Base-by-base conservation (phyloP, 805 yeast genomes). In the Barnettozyma sucrosica region DNA sequence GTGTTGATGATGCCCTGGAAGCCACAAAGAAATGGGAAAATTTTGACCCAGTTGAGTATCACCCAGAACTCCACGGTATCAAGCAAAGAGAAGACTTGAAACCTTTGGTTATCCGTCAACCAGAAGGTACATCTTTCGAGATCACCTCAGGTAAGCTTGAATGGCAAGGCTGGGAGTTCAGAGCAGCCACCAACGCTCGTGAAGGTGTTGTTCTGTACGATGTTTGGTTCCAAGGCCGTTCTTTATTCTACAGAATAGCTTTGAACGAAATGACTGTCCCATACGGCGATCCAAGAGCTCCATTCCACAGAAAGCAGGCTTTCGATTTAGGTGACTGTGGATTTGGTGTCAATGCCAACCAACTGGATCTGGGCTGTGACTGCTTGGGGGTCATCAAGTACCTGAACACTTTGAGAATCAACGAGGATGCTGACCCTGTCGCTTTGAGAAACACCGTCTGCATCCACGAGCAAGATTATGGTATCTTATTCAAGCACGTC, bases 221-320 rank as follows among this genome's bases (percentile, higher is more conserved):
- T 55, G 81, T 80, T 45, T 70, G 70, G 61, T 85, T 83, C 72
- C 83, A 84, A 65, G 92, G 90, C 44, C 79, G 93, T 67, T 82
- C 85, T 43, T 68, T 80, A 39, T 77, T 85, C 61, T 85, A 85
- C 75, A 75, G 93, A 69, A 65, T 84, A 41, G 75, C 89, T 3
- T 68, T 85, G 56, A 79, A 85, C 47, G 95, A 85, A 68, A 85
- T 86, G 95, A 85, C 92, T 36, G 95, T 86, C 53, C 93, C 93
- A 30, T 85, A 86, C 62, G 90, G 88, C 64, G 92, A 85, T 64
- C 89, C 90, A 60, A 76, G 92, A 67, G 81, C 81, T 41, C 93
- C 93, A 53, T 82, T 75, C 70, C 89, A 84, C 68, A 78, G 92
- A 75, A 85, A 86, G 70, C 90, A 84, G 71, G 93, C 93, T 30